Evolutionary conservation across 176 grass and related monocot genomes (phyloP), one percentile per base, ranked within the genome.

Genomic region (Thinopyrum elongatum): DNA sequence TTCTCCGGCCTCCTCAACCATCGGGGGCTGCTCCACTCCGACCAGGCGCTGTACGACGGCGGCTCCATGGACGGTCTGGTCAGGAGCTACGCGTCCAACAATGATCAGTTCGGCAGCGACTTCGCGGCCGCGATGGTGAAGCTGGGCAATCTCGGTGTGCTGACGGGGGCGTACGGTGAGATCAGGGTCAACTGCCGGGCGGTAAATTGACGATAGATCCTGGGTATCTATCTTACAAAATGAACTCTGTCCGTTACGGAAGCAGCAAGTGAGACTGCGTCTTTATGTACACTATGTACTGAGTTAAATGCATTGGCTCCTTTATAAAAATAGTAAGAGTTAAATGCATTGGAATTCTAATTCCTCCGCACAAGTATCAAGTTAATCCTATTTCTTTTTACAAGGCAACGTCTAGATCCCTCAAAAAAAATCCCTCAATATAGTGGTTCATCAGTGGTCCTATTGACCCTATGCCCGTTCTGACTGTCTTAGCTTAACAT

Each of bases 41-140:
- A 94, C 69, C 92, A 94, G 80, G 83, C 81, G 76, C 70, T 94
- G 21, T 94, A 84, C 86, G 78, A 3, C 63, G 63, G 82, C n/a
- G 86, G 82, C 22, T 72, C 82, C 1, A 81, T 73, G 47, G 88
- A 90, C 47, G 64, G 21, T 0, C 70, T 86, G 2, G 86, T 93
- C 23, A 30, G 30, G 30, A 27, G 17, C 33, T 93, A 90, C 79
- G 79, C 59, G 13, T n/a, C 53, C 58, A 42, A 39, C 67, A 74
- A 23, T 3, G 44, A 39, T 30, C 72, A 38, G 11, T 93, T 88
- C 13, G 10, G 0, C 13, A 22, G 34, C 58, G 85, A 90, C 86
- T 93, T 93, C 79, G 86, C 82, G 19, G 60, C 74, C 2, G 88
- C 92, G 2, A 93, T 88, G 88, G 29, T 88, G 23, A 88, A 80